Conservation (phyloP, 202 grass and related monocot species). For the Hordeum pubiflorum region DNA sequence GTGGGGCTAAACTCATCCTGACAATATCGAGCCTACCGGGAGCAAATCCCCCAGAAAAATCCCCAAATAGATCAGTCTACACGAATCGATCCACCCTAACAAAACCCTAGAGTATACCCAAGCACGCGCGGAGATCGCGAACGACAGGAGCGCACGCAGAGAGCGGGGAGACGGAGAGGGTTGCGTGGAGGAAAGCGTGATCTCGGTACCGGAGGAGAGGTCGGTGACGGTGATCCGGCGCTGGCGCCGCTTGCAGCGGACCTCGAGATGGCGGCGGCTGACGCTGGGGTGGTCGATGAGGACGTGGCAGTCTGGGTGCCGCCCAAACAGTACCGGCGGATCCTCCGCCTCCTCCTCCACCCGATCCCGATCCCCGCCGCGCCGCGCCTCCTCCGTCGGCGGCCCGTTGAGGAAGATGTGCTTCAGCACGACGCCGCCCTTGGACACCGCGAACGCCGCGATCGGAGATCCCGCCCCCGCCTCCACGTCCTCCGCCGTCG, state of each 20-base stretch:
- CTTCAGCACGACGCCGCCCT: conserved; percentile 55
- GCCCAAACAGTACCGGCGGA: conserved; percentile 48
- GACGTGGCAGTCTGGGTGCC: conserved; percentile 80
- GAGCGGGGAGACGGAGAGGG: background rate
- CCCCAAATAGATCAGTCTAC: background rate
- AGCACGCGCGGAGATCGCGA: background rate
- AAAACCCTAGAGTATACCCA: background rate
- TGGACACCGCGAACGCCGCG: conserved; percentile 72
- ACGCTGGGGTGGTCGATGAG: conserved; percentile 90
- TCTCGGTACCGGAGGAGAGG: conserved; percentile 54
- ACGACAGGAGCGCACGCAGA: background rate
- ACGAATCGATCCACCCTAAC: background rate
- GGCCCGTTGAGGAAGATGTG: conserved; percentile 82
- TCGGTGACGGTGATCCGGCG: conserved; percentile 59
- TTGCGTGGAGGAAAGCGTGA: background rate
- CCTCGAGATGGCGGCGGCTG: conserved; percentile 77
- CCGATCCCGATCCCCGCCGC: background rate
- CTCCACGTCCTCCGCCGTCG: background rate
- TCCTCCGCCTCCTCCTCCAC: conserved; percentile 26
- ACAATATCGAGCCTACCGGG: background rate
- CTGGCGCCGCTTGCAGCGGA: conserved; percentile 26
- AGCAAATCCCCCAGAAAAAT: background rate
- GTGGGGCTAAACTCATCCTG: background rate
- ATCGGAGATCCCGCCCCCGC: conserved; percentile 35
- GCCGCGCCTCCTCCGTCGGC: background rate